phyloP scores from a whole-genome alignment of 2,329 filamentous ascomycete species.

The Colletotrichum trifolii region DNA sequence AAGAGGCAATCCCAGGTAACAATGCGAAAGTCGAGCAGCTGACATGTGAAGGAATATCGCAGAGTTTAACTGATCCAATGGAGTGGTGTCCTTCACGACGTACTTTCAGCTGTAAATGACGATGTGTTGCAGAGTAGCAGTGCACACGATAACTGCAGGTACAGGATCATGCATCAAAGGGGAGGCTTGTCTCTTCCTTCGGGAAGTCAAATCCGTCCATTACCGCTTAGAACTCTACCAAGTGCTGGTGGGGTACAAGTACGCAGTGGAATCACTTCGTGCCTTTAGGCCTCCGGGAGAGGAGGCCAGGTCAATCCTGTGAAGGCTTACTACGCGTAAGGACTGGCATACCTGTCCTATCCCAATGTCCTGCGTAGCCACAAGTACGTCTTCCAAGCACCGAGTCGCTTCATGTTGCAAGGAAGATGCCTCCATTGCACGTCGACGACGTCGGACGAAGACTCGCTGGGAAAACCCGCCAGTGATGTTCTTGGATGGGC shows the following conservation, averaged over 20 bases:
- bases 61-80: conserved; percentile 18
- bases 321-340: too few species aligned
- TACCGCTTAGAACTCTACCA: not conserved
- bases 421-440: too few species aligned
- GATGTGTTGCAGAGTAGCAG: conserved; percentile 8
- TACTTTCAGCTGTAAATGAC: not conserved
- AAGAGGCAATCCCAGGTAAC: not conserved
- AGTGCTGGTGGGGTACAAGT: not conserved
- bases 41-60: conserved; percentile 23
- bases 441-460: too few species aligned
- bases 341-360: too few species aligned
- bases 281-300: too few species aligned
- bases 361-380: too few species aligned
- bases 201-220: conserved; percentile 18
- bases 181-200: conserved; percentile 11
- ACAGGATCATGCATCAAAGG: conserved; percentile 20
- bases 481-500: too few species aligned
- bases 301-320: too few species aligned
- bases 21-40: conserved; percentile 5
- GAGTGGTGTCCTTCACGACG: conserved; percentile 18
- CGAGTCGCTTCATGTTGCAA: too few species aligned
- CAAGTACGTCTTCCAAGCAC: too few species aligned
- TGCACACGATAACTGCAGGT: conserved; percentile 29
- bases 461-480: too few species aligned
- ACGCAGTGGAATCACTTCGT: too few species aligned